Conservation (phyloP, 1,284 basidiomycete species). For the Ceratobasidium sp. region DNA sequence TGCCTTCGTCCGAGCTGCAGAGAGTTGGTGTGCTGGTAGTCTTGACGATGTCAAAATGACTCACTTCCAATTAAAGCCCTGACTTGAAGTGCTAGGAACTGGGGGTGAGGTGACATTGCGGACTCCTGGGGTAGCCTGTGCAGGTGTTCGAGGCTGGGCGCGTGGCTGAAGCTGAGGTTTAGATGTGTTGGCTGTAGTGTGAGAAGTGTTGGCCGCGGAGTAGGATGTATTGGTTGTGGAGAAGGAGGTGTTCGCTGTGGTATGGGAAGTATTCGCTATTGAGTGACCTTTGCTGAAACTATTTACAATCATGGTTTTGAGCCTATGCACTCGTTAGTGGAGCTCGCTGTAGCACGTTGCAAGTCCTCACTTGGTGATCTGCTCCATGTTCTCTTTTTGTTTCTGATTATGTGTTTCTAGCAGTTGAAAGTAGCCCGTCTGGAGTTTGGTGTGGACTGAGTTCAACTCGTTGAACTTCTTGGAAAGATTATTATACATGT, state of each 20-base stretch:
- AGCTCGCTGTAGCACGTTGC: too few relatives aligned
- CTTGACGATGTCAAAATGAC: neutral
- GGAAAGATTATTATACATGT: neutral
- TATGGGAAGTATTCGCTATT: neutral
- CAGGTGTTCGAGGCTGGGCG: neutral
- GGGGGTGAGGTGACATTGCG: neutral
- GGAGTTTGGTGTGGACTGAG: neutral
- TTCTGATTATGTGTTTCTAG: neutral
- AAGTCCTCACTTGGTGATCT: slow-evolving; percentile 3
- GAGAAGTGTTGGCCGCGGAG: neutral
- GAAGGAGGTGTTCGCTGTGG: neutral
- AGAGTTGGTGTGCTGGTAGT: neutral
- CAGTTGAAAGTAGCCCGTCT: neutral
- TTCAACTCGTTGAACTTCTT: neutral
- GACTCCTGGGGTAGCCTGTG: neutral
- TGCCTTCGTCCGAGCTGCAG: slow-evolving; percentile 12
- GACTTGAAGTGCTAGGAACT: neutral
- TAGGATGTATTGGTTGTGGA: neutral
- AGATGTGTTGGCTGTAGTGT: neutral
- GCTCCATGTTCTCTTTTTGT: neutral
- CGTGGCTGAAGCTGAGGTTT: neutral
- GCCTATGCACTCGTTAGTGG: neutral
- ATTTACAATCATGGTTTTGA: neutral
- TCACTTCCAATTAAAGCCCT: slow-evolving; percentile 25
- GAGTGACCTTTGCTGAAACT: neutral